Evolutionary conservation across 768 basidiomycete species (phyloP).

Genomic region (Pholiota microspora): DNA sequence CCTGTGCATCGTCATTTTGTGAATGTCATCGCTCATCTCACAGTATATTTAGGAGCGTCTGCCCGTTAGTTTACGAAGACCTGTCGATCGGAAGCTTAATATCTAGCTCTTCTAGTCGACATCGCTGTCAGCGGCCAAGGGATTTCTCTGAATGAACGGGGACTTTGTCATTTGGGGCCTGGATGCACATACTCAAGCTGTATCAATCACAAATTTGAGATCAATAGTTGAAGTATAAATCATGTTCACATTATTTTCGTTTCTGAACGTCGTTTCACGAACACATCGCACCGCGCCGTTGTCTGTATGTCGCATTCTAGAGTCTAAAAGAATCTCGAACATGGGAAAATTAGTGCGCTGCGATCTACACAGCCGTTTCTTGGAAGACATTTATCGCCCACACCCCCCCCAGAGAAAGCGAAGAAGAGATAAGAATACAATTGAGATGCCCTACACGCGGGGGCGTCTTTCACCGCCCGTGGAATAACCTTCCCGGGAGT

Average conservation of each 20-base stretch:
- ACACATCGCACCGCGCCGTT: not conserved
- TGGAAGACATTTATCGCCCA: not conserved
- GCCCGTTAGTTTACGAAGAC: not conserved
- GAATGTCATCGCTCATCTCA: too few species aligned
- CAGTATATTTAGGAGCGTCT: not conserved
- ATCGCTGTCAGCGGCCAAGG: not conserved
- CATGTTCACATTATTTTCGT: not conserved
- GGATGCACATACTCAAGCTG: not conserved
- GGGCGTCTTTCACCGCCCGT: too few species aligned
- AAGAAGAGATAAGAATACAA: not conserved
- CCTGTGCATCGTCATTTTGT: too few species aligned
- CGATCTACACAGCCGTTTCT: not conserved
- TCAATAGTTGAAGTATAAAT: not conserved
- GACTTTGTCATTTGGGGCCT: not conserved
- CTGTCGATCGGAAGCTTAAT: not conserved
- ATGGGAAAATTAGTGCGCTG: not conserved
- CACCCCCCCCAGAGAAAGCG: not conserved
- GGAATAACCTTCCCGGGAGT: not conserved
- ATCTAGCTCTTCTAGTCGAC: not conserved
- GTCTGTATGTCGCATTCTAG: not conserved
- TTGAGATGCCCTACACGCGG: too few species aligned
- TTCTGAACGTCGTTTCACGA: not conserved
- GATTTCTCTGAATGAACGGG: not conserved
- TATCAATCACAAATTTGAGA: not conserved
- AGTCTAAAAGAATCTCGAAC: not conserved